Base-by-base conservation (phyloP, 2,329 filamentous ascomycete genomes). In the Colletotrichum viniferum region DNA sequence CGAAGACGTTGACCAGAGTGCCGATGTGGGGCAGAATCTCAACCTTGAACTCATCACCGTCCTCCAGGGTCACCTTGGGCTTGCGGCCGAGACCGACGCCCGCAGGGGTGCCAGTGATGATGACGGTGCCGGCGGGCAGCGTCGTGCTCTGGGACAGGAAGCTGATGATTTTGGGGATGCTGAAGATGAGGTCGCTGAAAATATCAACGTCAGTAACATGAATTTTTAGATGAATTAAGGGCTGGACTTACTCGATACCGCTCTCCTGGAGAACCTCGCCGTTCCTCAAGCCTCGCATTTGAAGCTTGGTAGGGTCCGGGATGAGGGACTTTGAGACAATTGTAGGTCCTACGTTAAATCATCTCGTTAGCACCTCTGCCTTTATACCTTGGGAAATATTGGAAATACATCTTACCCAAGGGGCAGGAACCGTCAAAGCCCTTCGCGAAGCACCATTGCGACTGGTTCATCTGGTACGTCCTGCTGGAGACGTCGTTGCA, bases 401-500 rank as follows among this genome's bases (percentile, higher is more conserved):
- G 28, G 2, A 21, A 0, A 28, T 14, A 14, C 24, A 5, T 28
- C 72, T 68, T 32, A 79, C 78, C 76, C 18, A 91, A 80, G 0
- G 90, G 90, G 73, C 89, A 91, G 1, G 87, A 85, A 12, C 87
- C 87, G 76, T 91, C 90, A 68, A 91, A 90, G 0, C 90, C 89
- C 81, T 92, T 91, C 38, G 88, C 90, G 80, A 88, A 92, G 77
- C 86, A 90, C 86, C 89, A 90, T 80, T 92, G 90, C 65, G 84
- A 85, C 80, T 89, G 87, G 26, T 86, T 84, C 78, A 88, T 86
- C 83, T 93, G 91, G 69, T 85, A 86, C 66, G 89, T 88, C 5
- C 91, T 88, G 76, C 88, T 90, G 3, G 90, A 92, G 8, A 94
- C 88, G 79, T 94, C 92, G 82, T 93, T 94, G 79, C 88, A 87